Percentiles rank a stretch among this genome's conserved stretches.
These are phyloP conservation scores for Pyricularia grisea DNA, from an alignment of 2,329 filamentous ascomycete species.

Conservation along the genomic window DNA sequence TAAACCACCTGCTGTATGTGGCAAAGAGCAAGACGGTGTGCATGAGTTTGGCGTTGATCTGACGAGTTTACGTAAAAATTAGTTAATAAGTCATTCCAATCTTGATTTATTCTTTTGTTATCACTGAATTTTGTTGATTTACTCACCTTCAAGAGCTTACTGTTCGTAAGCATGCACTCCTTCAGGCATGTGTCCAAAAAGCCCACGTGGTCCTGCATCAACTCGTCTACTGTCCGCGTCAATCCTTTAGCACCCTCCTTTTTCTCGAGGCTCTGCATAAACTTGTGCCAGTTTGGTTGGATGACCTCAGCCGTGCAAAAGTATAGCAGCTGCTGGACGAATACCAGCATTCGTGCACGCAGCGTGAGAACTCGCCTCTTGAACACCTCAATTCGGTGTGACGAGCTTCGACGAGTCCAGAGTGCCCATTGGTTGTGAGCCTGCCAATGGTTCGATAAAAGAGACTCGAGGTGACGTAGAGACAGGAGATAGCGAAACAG, in stretches of 20 bases:
- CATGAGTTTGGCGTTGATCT: conserved; percentile 98
- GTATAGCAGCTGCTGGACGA: conserved; percentile 92
- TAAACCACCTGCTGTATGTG: conserved; percentile 77
- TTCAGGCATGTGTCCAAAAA: conserved; percentile 97
- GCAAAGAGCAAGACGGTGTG: conserved; percentile 93
- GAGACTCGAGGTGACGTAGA: conserved; percentile 78
- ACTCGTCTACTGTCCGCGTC: conserved; percentile 77
- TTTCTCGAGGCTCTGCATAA: conserved; percentile 77
- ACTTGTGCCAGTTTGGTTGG: conserved; percentile 90
- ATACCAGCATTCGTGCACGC: conserved; percentile 88
- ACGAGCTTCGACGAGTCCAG: conserved; percentile 75
- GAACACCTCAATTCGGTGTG: conserved; percentile 73
- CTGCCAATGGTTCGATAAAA: conserved; percentile 82
- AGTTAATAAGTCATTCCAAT: not conserved
- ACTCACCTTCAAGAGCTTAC: conserved; percentile 78
- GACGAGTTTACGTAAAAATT: not conserved
- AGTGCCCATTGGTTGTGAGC: conserved; percentile 72
- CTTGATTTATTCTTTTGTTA: not conserved
- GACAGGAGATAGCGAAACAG: conserved; percentile 91
- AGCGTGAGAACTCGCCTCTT: conserved; percentile 89
- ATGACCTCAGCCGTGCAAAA: conserved; percentile 97
- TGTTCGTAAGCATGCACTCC: conserved; percentile 98
- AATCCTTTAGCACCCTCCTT: conserved; percentile 36
- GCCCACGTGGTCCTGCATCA: conserved; percentile 99
- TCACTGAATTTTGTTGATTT: not conserved